These are phyloP conservation scores for Cutaneotrichosporon cutaneum DNA, from an alignment of 1,284 basidiomycete species.

Conservation along the genomic window DNA sequence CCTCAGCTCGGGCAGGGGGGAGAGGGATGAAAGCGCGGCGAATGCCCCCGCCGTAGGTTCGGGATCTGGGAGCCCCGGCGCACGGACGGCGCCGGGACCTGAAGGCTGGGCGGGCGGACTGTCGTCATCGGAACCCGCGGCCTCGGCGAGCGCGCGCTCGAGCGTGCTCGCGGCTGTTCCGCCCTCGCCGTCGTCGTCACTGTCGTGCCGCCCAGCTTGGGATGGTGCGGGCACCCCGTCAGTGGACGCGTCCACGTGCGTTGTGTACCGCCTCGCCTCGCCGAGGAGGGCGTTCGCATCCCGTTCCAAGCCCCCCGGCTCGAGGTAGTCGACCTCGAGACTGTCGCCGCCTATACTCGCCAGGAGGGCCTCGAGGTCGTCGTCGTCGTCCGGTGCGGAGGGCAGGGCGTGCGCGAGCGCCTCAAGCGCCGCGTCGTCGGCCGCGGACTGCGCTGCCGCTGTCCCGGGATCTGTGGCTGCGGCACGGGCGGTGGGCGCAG, in stretches of 20 bases:
- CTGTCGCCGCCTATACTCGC: slow-evolving; percentile 19
- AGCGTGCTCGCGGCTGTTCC: slow-evolving; percentile 4
- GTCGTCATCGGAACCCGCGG: slow-evolving; percentile 2
- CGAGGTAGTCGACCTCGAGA: neutral
- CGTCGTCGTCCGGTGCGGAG: slow-evolving; percentile 13
- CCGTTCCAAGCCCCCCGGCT: neutral
- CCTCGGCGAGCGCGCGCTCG: slow-evolving; percentile 6
- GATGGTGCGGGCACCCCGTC: too few relatives aligned
- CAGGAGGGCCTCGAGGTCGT: slow-evolving; percentile 24
- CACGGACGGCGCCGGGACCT: neutral
- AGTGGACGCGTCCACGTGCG: too few relatives aligned
- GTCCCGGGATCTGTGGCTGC: neutral
- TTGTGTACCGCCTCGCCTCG: neutral
- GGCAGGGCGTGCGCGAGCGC: slow-evolving; percentile 29
- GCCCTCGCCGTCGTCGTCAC: slow-evolving; percentile 11
- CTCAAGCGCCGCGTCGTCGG: slow-evolving; percentile 30
- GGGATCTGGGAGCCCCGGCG: neutral
- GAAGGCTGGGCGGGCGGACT: slow-evolving; percentile 7
- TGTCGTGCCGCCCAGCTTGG: neutral
- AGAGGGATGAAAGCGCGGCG: neutral
- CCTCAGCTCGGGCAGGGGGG: slow-evolving; percentile 13
- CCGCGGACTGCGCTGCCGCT: slow-evolving; percentile 13
- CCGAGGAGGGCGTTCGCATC: neutral
- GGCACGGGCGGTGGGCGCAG: neutral
- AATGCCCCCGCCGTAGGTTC: neutral